These are phyloP conservation scores for Mucor racemosus DNA, from an alignment of 371 early-diverging fungal genomes.

Conservation along the genomic window DNA sequence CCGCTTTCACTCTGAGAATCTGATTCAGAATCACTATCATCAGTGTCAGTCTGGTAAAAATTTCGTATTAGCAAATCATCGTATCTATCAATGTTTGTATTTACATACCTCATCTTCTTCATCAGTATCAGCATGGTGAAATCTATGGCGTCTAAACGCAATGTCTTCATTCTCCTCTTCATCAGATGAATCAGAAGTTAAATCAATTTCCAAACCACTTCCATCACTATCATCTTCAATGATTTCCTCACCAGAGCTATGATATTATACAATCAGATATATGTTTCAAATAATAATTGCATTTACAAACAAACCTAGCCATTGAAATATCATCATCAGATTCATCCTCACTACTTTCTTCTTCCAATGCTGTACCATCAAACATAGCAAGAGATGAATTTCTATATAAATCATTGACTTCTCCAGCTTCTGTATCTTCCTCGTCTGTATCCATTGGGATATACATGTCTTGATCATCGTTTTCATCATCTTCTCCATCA, in stretches of 20 bases:
- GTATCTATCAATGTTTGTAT: no score
- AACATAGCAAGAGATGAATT: constrained; percentile 34
- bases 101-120: constrained; percentile 19
- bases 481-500: constrained; percentile 7
- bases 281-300: not conserved
- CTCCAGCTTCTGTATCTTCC: constrained; percentile 31
- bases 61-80: no score
- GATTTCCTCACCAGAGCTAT: constrained; percentile 22
- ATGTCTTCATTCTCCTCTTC: constrained; percentile 29
- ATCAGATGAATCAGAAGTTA: constrained; percentile 26
- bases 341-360: constrained; percentile 14
- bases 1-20: constrained; percentile 3
- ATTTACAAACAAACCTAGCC: constrained; percentile 22
- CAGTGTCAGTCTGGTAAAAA: not conserved
- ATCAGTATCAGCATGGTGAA: constrained; percentile 29
- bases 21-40: not conserved
- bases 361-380: constrained; percentile 31
- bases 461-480: constrained; percentile 17
- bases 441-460: constrained; percentile 33
- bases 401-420: constrained; percentile 26
- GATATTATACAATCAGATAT: not conserved
- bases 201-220: constrained; percentile 20
- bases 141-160: constrained; percentile 24
- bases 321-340: constrained; percentile 34
- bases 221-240: constrained; percentile 7